Evolutionary conservation across 2,329 filamentous ascomycete species (phyloP), one percentile per base, ranked within the genome.

Genomic region (Ceratocystis albifundus): DNA sequence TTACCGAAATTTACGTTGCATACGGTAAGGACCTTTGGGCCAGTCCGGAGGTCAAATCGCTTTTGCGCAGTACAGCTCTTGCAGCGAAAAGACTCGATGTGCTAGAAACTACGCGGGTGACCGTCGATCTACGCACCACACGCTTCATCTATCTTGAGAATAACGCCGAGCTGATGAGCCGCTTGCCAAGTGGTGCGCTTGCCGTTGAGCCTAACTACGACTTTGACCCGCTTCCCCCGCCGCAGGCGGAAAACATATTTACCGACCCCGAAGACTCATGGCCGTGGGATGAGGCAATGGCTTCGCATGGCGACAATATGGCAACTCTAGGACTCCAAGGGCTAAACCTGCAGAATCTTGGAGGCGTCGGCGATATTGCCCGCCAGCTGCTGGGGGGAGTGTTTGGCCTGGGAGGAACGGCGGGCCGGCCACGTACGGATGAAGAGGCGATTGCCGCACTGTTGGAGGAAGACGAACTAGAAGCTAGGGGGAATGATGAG

Each of bases 1-100:
- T 90, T 71, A 84, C 85, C 3, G 84, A 88, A 71, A 80, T 96
- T 1, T 96, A 96, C 72, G 80, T 90, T 32, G 80, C 84, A 66
- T 84, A 88, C 57, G 82, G 88, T 3, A 93, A 91, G 72, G 88
- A 93, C 70, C 77, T 96, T 2, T 96, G 92, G 92, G 91, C 91
- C 73, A 90, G 86, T 3, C 81, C 88, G 0, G 86, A 90, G 71
- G 84, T 84, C 15, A 85, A 82, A 2, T 77, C 79, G 3, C 76
- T 96, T 6, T 81, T 96, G 1, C 80, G 87, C 36, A 85, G 89
- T 71, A 84, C 87, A 17, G 87, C 86, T 3, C 74, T 81, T 63
- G 71, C 72, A 15, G 70, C 74, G 17, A 59, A 55, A 59, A 57
- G 10, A 15, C 22, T 32, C 17, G 48, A 57, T 28, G 28, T 28